Conservation (phyloP, 768 basidiomycete species). For the Russula foetens region DNA sequence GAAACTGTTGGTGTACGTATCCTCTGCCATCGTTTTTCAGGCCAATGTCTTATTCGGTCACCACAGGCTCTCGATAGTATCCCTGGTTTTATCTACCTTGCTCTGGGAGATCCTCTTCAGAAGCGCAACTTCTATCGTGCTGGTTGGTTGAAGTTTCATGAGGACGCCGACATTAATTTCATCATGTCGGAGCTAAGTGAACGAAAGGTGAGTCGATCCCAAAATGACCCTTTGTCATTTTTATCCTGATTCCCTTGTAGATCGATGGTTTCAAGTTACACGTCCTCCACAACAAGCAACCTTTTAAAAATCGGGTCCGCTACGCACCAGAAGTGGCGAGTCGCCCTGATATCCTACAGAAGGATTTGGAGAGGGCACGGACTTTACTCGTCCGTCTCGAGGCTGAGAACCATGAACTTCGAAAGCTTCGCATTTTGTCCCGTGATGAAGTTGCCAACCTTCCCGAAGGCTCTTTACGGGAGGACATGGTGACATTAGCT, state of each 20-base stretch:
- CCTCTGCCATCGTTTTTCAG: conserved; percentile 10
- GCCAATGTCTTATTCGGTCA: conserved; percentile 10
- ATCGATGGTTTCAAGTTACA: conserved; percentile 94
- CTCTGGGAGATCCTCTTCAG: conserved; percentile 85
- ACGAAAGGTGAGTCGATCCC: conserved; percentile 54
- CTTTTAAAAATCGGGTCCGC: conserved; percentile 70
- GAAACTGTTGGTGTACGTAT: conserved; percentile 59
- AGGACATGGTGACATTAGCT: conserved; percentile 18
- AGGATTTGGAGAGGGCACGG: conserved; percentile 73
- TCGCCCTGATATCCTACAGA: conserved; percentile 68
- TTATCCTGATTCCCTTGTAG: conserved; percentile 32
- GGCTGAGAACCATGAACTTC: conserved; percentile 51
- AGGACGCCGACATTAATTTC: conserved; percentile 72
- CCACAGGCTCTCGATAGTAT: conserved; percentile 64
- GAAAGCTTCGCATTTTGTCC: conserved; percentile 30
- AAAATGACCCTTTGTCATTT: background rate
- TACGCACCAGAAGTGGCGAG: conserved; percentile 78
- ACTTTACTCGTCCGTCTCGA: conserved; percentile 67
- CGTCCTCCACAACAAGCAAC: conserved; percentile 71
- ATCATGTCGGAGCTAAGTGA: conserved; percentile 72
- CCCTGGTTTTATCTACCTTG: conserved; percentile 81
- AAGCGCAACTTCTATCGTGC: conserved; percentile 93
- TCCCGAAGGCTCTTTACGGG: conserved; percentile 18
- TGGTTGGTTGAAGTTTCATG: conserved; percentile 84
- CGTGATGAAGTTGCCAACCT: conserved; percentile 17